Evolutionary conservation across 2,329 filamentous ascomycete genomes (phyloP).

Genomic region (Pseudopyrenochaeta lycopersici): DNA sequence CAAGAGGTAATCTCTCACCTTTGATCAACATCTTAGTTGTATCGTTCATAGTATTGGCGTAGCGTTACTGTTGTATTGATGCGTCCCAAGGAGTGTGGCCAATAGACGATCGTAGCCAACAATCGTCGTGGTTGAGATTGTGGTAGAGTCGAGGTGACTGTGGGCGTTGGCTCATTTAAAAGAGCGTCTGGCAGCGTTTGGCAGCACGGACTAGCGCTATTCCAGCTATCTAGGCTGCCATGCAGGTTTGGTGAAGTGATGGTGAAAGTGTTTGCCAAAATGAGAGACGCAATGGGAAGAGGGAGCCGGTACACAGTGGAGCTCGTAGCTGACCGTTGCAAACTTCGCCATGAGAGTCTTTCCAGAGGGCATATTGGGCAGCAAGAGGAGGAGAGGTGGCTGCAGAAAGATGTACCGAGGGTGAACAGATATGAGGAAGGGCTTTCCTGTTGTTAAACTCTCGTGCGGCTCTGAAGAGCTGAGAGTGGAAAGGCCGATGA

Average conservation of each 20-base stretch:
- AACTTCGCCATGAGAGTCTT: neutral
- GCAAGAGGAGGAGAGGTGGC: slow-evolving; percentile 10
- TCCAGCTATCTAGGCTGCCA: neutral
- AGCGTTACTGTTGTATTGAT: neutral
- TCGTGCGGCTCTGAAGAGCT: neutral
- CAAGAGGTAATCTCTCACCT: too few species aligned
- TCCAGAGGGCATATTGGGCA: neutral
- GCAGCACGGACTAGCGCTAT: slow-evolving; percentile 2
- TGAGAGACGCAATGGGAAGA: neutral
- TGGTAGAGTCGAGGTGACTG: slow-evolving; percentile 2
- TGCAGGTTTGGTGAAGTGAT: slow-evolving; percentile 1
- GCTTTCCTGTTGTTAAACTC: neutral
- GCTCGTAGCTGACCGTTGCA: slow-evolving; percentile 7
- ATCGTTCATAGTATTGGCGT: neutral
- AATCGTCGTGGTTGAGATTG: neutral
- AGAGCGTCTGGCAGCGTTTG: too few species aligned
- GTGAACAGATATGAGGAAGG: neutral
- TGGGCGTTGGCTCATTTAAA: slow-evolving; percentile 3
- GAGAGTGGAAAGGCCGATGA: neutral
- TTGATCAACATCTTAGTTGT: neutral
- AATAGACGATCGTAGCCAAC: neutral
- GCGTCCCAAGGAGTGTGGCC: neutral
- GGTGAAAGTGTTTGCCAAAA: slow-evolving; percentile 6
- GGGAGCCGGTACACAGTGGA: neutral
- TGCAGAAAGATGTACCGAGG: slow-evolving; percentile 9